phyloP scores from a whole-genome alignment of 1,139 yeast species.

The Arxiozyma slooffiae region DNA sequence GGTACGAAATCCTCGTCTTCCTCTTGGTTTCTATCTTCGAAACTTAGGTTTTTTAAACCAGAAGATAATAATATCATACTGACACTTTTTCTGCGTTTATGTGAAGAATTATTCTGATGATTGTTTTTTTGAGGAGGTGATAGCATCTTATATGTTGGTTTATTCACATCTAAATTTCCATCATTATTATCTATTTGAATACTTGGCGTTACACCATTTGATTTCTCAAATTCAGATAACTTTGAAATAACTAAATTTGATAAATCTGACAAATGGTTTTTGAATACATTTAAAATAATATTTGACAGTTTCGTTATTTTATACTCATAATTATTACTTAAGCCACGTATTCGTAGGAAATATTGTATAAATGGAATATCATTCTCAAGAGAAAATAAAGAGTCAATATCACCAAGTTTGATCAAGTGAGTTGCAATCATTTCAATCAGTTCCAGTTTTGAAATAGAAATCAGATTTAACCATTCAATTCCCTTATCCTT shows the following conservation, averaged over 20 bases:
- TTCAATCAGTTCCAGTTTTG: conserved; percentile 1
- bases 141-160: background rate
- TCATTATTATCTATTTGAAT: background rate
- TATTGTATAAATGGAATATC: no score
- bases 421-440: conserved; percentile 8
- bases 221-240: background rate
- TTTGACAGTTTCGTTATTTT: no score
- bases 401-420: background rate
- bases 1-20: conserved; percentile 13
- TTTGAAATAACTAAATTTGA: background rate
- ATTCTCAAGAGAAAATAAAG: no score
- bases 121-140: background rate
- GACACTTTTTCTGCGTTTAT: background rate
- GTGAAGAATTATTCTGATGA: no score
- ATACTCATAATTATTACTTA: no score
- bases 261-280: no score
- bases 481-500: background rate
- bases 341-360: no score
- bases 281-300: background rate
- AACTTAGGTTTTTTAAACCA: background rate
- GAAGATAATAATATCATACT: conserved; percentile 1
- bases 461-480: conserved; percentile 1
- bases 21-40: background rate
- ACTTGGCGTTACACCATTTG: background rate
- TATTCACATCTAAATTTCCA: background rate